Evolutionary conservation across 2,329 filamentous ascomycete species (phyloP), one percentile per base, ranked within the genome.

Genomic region (Aspergillus neotritici): DNA sequence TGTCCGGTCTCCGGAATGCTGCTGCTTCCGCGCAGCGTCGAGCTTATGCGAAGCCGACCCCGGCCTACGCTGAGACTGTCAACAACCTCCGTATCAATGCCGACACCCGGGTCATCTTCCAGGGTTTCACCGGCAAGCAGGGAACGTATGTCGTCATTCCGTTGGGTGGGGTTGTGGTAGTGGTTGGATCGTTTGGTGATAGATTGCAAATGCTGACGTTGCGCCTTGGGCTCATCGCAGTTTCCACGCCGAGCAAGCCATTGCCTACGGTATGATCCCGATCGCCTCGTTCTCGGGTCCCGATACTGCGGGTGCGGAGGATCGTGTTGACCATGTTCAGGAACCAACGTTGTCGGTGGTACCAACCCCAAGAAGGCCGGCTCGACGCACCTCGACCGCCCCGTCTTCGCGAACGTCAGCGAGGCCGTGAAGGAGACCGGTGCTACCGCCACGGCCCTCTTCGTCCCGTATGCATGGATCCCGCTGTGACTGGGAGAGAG

Each of bases 321-420:
- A 44, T 13, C n/a, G 29, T 31, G 30, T 42, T 14, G 37, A 32
- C 33, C 9, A 15, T 34, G 15, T 16, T 31, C 32, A 94, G 88
- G 91, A 69, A 98, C 93, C 61, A 91, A 95, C 69, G 88, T 98
- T 56, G 89, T 98, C 56, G 93, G 93, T 70, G 93, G 93, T 66
- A 97, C 91, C 65, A 97, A 97, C 77, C 93, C 93, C 67, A 97
- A 95, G 80, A 98, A 98, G 78, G 93, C 93, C 55, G 93, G 93
- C 64, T 74, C 80, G 62, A 84, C 82, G 66, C 93, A 98, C 72
- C 82, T 98, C 51, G 88, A 83, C 66, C 85, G 86, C 58, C 93
- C 93, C 47, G 93, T 98, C 63, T 98, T 97, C 73, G 86, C 82
- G 62, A 91, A 80, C 60, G 93, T 98, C 57, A 73, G 74, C 58